These are phyloP conservation scores for Lasiodiplodia gonubiensis DNA, from an alignment of 2,329 filamentous ascomycete species.

Conservation along the genomic window DNA sequence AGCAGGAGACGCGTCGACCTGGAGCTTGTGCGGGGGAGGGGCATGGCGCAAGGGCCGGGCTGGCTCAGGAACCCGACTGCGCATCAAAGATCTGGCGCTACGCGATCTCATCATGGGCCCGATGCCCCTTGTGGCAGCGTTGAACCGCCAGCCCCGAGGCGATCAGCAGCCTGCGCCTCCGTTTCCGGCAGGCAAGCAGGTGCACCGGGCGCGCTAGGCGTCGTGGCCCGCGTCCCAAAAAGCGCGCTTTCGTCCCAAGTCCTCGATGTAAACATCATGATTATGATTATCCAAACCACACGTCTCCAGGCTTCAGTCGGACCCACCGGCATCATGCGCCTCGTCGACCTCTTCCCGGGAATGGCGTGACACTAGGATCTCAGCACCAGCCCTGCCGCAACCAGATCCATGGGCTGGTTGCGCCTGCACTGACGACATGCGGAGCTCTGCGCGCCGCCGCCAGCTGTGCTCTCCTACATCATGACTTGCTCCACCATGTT, in stretches of 20 bases:
- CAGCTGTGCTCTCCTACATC: slow-evolving; percentile 10
- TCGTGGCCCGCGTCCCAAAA: background rate
- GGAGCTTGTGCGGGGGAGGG: slow-evolving; percentile 20
- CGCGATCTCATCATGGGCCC: slow-evolving; percentile 16
- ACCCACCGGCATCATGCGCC: slow-evolving; percentile 9
- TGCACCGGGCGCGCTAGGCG: slow-evolving; percentile 6
- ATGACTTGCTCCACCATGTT: slow-evolving; percentile 22
- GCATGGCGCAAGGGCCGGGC: slow-evolving; percentile 8
- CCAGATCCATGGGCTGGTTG: slow-evolving; percentile 13
- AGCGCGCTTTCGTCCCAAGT: slow-evolving; percentile 5
- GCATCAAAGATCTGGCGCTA: slow-evolving; percentile 19
- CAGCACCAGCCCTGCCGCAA: background rate
- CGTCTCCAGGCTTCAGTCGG: background rate
- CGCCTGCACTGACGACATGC: slow-evolving; percentile 21
- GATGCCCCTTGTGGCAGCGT: slow-evolving; percentile 7
- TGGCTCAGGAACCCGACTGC: slow-evolving; percentile 7
- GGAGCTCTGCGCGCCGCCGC: background rate
- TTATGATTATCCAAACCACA: background rate
- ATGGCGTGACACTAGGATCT: slow-evolving; percentile 24
- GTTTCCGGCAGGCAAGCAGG: slow-evolving; percentile 1
- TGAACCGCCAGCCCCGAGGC: slow-evolving; percentile 1
- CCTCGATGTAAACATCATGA: slow-evolving; percentile 21
- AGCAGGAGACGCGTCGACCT: slow-evolving; percentile 20
- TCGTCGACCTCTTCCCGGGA: slow-evolving; percentile 7
- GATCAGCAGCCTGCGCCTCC: background rate